Percentiles rank a stretch among this genome's conserved stretches.
These are phyloP conservation scores for Ploettnerulaceae sp. DNA, from an alignment of 2,329 filamentous ascomycete species.

Conservation along the genomic window DNA sequence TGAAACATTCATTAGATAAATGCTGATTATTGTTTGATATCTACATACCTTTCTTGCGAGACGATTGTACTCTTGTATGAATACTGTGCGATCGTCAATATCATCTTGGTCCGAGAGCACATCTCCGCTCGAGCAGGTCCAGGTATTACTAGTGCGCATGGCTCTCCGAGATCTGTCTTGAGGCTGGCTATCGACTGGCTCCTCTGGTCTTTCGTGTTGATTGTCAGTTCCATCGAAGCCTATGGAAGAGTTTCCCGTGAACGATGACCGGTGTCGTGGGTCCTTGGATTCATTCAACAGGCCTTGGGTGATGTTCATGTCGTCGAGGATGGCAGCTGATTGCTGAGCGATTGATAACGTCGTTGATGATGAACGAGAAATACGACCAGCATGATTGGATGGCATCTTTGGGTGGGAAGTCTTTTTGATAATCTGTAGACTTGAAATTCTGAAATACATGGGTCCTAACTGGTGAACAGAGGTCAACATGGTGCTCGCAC, in stretches of 20 bases:
- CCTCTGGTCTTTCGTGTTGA: slow-evolving; percentile 3
- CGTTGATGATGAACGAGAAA: slow-evolving; percentile 27
- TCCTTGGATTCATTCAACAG: slow-evolving; percentile 23
- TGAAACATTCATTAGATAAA: slow-evolving; percentile 29
- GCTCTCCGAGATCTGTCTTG: slow-evolving; percentile 14
- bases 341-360: slow-evolving; percentile 23
- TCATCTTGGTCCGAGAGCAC: slow-evolving; percentile 46
- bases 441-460: not conserved
- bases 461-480: slow-evolving; percentile 4
- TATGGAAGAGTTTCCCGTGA: slow-evolving; percentile 10
- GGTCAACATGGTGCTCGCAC: slow-evolving; percentile 3
- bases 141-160: slow-evolving; percentile 44
- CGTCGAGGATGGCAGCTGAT: slow-evolving; percentile 14
- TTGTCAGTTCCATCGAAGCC: slow-evolving; percentile 6
- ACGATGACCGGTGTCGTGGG: slow-evolving; percentile 20
- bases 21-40: not conserved
- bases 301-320: slow-evolving; percentile 26
- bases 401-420: slow-evolving; percentile 29
- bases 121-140: slow-evolving; percentile 52
- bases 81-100: slow-evolving; percentile 43
- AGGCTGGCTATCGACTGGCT: not conserved
- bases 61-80: slow-evolving; percentile 55
- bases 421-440: slow-evolving; percentile 9
- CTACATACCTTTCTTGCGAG: slow-evolving; percentile 50
- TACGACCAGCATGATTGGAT: slow-evolving; percentile 23